Conservation (phyloP, 495 filamentous ascomycete species). For the Aspergillus coremiiformis region DNA sequence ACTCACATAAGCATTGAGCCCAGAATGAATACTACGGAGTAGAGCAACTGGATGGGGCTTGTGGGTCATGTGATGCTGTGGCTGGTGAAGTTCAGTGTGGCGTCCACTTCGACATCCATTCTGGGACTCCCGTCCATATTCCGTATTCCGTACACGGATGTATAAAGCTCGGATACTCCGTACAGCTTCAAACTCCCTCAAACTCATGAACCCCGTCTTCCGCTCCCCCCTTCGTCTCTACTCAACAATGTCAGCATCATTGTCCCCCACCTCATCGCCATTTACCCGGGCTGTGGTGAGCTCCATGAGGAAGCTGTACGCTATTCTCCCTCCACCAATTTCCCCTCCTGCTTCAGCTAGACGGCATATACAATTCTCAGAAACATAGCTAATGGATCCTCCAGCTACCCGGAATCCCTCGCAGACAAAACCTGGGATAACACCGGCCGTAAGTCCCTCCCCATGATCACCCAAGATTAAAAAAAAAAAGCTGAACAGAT, state of each 20-base stretch:
- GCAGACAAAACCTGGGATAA: conserved; percentile 93
- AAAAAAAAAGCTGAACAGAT: too few relatives aligned
- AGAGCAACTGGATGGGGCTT: too few relatives aligned
- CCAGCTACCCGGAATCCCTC: conserved; percentile 78
- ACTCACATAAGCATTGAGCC: too few relatives aligned
- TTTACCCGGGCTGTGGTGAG: conserved; percentile 74
- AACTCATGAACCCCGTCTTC: conserved; percentile 10
- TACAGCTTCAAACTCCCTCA: too few relatives aligned
- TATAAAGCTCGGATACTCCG: too few relatives aligned
- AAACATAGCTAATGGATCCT: not conserved
- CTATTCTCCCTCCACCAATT: conserved; percentile 7
- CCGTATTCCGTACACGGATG: too few relatives aligned
- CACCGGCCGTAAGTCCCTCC: conserved; percentile 58
- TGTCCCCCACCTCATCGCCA: conserved; percentile 40
- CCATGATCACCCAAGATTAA: not conserved
- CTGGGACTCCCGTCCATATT: too few relatives aligned
- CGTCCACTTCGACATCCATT: too few relatives aligned
- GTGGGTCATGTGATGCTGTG: too few relatives aligned
- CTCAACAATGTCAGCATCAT: conserved; percentile 29
- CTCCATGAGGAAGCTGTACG: conserved; percentile 77
- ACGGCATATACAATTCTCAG: conserved; percentile 2
- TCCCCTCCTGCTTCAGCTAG: not conserved
- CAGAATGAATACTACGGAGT: too few relatives aligned
- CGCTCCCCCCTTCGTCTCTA: conserved; percentile 17
- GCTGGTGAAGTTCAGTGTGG: too few relatives aligned